phyloP scores from a whole-genome alignment of 306 rosid genomes.

The Trichosanthes cucumerina region DNA sequence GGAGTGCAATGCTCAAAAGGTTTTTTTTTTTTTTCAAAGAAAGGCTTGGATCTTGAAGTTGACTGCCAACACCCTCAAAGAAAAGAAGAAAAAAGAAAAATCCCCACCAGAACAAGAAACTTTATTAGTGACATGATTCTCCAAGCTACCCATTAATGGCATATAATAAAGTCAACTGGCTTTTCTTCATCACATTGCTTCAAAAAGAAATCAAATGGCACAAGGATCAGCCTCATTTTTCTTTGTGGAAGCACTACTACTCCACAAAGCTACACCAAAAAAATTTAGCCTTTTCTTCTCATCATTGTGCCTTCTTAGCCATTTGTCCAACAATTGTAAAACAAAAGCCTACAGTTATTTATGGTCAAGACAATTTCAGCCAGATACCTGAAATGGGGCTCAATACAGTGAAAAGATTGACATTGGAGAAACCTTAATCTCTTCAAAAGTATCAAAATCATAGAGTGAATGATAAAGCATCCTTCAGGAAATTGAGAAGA shows the following conservation, averaged over 20 bases:
- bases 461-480: not conserved
- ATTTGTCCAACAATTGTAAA: not conserved
- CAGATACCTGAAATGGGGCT: not conserved
- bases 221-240: not conserved
- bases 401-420: not conserved
- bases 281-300: not conserved
- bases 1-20: not conserved
- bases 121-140: constrained; percentile 12
- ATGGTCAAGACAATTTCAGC: not conserved
- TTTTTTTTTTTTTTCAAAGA: not conserved
- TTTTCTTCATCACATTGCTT: constrained; percentile 1
- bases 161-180: constrained; percentile 4
- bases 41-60: constrained; percentile 6
- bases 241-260: constrained; percentile 3
- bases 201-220: not conserved
- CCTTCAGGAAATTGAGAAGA: not conserved
- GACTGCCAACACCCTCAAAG: not conserved
- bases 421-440: not conserved
- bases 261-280: not conserved
- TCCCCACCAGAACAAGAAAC: constrained; percentile 3
- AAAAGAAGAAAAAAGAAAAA: constrained; percentile 2
- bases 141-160: constrained; percentile 12
- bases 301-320: constrained; percentile 1
- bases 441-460: not conserved
- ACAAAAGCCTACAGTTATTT: not conserved